These are phyloP conservation scores for Citrus hindsii DNA, from an alignment of 345 rosid genomes.

Conservation along the genomic window DNA sequence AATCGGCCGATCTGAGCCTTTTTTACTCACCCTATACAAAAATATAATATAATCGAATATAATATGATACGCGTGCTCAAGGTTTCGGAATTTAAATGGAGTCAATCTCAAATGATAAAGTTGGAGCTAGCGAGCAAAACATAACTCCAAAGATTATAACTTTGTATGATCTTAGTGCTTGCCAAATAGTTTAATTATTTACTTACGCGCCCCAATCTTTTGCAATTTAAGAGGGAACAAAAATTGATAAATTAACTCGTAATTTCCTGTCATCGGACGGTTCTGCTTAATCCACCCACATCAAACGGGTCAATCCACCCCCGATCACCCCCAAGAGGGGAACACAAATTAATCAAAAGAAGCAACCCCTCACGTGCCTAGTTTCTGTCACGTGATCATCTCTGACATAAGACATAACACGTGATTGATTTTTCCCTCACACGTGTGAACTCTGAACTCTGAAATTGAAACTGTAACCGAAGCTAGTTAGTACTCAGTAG, in stretches of 20 bases:
- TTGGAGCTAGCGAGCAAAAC: too few relatives aligned
- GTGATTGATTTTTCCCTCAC: not conserved
- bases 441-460: conserved; percentile 6
- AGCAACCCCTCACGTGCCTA: conserved; percentile 11
- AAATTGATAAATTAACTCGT: not conserved
- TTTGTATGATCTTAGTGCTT: too few relatives aligned
- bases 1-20: too few relatives aligned
- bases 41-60: too few relatives aligned
- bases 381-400: conserved; percentile 14
- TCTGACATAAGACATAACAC: conserved; percentile 6
- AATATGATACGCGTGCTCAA: too few relatives aligned
- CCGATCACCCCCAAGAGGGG: not conserved
- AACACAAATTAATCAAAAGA: conserved; percentile 8
- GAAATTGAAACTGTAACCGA: not conserved
- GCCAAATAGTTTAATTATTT: not conserved
- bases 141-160: too few relatives aligned
- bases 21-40: too few relatives aligned
- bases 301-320: not conserved
- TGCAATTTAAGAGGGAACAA: not conserved
- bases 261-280: not conserved
- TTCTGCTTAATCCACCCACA: not conserved
- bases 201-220: not conserved
- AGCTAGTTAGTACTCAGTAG: not conserved
- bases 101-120: too few relatives aligned
- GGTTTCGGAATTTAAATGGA: too few relatives aligned